A percentile compares a stretch with the other conserved stretches of the same genome.
Conservation (phyloP, 2,329 filamentous ascomycete species). For the Stachybotrys echinatus region DNA sequence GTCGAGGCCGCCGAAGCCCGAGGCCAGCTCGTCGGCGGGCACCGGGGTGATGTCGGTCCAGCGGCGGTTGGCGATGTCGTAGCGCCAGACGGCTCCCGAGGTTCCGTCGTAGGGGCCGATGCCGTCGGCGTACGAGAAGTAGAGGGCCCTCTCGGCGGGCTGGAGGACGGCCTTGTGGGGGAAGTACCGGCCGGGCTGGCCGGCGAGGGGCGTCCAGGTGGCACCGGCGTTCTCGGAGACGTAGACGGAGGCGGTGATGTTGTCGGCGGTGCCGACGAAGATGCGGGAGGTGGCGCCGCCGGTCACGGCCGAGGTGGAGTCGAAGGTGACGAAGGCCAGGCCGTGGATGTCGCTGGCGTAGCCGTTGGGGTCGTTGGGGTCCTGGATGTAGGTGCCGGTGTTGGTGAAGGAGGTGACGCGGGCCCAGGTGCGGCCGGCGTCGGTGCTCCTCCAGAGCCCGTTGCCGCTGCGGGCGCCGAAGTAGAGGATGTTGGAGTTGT, state of each 20-base stretch:
- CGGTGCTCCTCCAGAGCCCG: conserved; percentile 53
- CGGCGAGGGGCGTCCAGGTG: conserved; percentile 45
- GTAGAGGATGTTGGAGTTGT: conserved; percentile 50
- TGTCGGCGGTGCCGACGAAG: conserved; percentile 51
- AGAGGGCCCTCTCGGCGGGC: conserved; percentile 45
- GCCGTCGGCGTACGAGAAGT: conserved; percentile 50
- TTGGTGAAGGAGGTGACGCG: conserved; percentile 48
- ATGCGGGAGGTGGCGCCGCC: conserved; percentile 48
- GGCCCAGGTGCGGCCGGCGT: conserved; percentile 47
- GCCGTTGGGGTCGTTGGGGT: conserved; percentile 38
- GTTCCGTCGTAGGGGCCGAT: conserved; percentile 53
- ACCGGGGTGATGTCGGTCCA: conserved; percentile 55
- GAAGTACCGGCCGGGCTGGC: conserved; percentile 44
- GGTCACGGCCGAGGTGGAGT: conserved; percentile 39
- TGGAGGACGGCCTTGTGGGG: conserved; percentile 50
- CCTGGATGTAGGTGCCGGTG: conserved; percentile 40
- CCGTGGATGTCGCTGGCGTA: conserved; percentile 41
- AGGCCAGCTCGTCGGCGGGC: conserved; percentile 38
- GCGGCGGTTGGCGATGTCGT: conserved; percentile 39
- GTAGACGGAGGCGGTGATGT: conserved; percentile 45
- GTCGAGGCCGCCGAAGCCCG: conserved; percentile 51
- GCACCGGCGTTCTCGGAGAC: conserved; percentile 47
- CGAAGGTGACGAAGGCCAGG: conserved; percentile 49
- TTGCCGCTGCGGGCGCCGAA: conserved; percentile 55
- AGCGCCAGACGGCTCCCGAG: conserved; percentile 47